Conservation (phyloP, 768 basidiomycete species). For the Psilocybe cubensis region DNA sequence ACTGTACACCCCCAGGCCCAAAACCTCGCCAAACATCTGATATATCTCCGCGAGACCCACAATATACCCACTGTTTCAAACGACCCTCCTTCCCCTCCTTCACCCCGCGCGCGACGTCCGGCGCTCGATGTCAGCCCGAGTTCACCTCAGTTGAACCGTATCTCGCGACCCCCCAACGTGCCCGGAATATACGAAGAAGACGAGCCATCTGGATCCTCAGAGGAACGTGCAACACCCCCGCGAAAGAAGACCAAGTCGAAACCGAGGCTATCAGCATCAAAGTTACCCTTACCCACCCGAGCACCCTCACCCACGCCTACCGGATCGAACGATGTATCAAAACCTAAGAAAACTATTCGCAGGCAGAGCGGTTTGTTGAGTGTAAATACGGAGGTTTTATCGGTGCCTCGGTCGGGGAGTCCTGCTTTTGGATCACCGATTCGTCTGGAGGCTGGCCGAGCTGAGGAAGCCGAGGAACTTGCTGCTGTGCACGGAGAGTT, state of each 20-base stretch:
- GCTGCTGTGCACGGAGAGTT: slow-evolving; percentile 36
- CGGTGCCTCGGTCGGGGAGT: slow-evolving; percentile 61
- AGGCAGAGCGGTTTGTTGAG: slow-evolving; percentile 61
- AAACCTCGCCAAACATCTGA: slow-evolving; percentile 67
- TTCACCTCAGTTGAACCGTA: slow-evolving; percentile 55
- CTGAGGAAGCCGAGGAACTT: slow-evolving; percentile 59
- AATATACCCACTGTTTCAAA: slow-evolving; percentile 39
- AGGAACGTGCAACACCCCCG: slow-evolving; percentile 40
- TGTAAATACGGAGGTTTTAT: slow-evolving; percentile 39
- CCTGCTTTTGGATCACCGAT: slow-evolving; percentile 72
- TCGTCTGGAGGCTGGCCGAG: slow-evolving; percentile 56
- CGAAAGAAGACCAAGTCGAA: slow-evolving; percentile 50
- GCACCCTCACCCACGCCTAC: slow-evolving; percentile 41
- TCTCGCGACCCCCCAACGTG: slow-evolving; percentile 67
- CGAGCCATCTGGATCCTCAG: slow-evolving; percentile 52
- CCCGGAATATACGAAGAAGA: slow-evolving; percentile 74
- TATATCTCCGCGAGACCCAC: slow-evolving; percentile 64
- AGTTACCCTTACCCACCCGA: slow-evolving; percentile 50
- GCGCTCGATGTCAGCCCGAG: slow-evolving; percentile 32
- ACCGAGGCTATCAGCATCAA: slow-evolving; percentile 50
- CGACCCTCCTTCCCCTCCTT: slow-evolving; percentile 47
- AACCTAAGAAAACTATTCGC: slow-evolving; percentile 43
- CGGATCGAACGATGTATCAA: slow-evolving; percentile 29
- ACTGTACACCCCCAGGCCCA: slow-evolving; percentile 46
- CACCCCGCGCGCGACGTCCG: slow-evolving; percentile 55